A percentile compares a stretch with the other conserved stretches of the same genome.
phyloP scores from a whole-genome alignment of 2,329 filamentous ascomycete genomes.

The Colletotrichum sp. region DNA sequence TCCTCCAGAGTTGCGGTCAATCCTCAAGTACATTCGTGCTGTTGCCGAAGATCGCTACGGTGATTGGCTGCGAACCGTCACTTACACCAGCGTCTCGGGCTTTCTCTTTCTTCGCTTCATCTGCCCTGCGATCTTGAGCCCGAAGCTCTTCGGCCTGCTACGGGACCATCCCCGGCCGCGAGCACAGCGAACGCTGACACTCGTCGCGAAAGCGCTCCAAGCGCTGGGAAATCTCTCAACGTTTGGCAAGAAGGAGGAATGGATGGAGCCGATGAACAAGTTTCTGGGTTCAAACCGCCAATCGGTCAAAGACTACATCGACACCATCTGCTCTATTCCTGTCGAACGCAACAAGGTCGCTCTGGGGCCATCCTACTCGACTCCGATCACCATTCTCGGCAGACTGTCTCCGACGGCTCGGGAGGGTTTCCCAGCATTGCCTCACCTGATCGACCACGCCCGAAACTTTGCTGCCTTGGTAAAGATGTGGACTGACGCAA shows the following conservation, averaged over 20 bases:
- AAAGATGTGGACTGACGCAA: slow-evolving; percentile 75
- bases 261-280: slow-evolving; percentile 98
- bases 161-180: slow-evolving; percentile 81
- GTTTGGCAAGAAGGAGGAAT: slow-evolving; percentile 94
- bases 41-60: slow-evolving; percentile 95
- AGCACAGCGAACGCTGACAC: slow-evolving; percentile 85
- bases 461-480: slow-evolving; percentile 85
- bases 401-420: slow-evolving; percentile 80
- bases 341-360: slow-evolving; percentile 68
- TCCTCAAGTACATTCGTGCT: slow-evolving; percentile 89
- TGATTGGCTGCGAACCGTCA: slow-evolving; percentile 86
- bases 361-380: slow-evolving; percentile 76
- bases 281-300: slow-evolving; percentile 79
- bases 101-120: slow-evolving; percentile 96
- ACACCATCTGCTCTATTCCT: slow-evolving; percentile 83
- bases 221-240: slow-evolving; percentile 88
- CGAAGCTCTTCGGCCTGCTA: slow-evolving; percentile 88
- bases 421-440: slow-evolving; percentile 91
- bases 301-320: slow-evolving; percentile 86
- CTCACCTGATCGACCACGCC: slow-evolving; percentile 89
- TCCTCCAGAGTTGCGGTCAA: slow-evolving; percentile 80
- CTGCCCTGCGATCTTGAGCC: slow-evolving; percentile 93
- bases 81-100: slow-evolving; percentile 92
- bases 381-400: slow-evolving; percentile 86
- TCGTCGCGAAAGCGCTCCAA: slow-evolving; percentile 92